A percentile compares a stretch with the other conserved stretches of the same genome.
Evolutionary conservation across 2,329 filamentous ascomycete genomes (phyloP).

Genomic region (Paecilomyces sp.): DNA sequence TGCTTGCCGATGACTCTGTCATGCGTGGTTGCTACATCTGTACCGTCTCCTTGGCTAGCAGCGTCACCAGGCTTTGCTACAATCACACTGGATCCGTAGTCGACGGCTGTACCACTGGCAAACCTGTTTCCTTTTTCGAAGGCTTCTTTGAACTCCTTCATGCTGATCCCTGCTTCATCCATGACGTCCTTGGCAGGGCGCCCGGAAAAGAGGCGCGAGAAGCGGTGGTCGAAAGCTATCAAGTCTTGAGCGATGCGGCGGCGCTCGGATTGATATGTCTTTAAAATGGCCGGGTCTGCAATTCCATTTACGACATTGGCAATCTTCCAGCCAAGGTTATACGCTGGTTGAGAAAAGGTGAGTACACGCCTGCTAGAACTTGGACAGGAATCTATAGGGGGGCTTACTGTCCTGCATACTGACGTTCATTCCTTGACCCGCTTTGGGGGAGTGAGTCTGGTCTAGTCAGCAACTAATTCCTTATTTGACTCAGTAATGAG

Average conservation of each 20-base stretch:
- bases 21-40: constrained; percentile 28
- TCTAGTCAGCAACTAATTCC: neutral
- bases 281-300: constrained; percentile 35
- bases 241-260: constrained; percentile 57
- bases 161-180: constrained; percentile 54
- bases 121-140: constrained; percentile 57
- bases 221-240: constrained; percentile 56
- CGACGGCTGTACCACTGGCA: constrained; percentile 50
- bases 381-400: neutral
- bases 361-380: neutral
- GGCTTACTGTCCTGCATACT: constrained; percentile 53
- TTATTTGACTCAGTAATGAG: constrained; percentile 62
- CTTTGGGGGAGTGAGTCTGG: constrained; percentile 2
- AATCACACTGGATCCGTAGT: constrained; percentile 52
- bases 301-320: constrained; percentile 41
- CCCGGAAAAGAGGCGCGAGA: constrained; percentile 51
- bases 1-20: constrained; percentile 14
- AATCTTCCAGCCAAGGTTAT: constrained; percentile 54
- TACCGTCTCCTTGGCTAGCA: constrained; percentile 41
- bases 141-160: constrained; percentile 56
- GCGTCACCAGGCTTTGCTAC: constrained; percentile 47
- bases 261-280: constrained; percentile 49
- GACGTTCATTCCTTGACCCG: constrained; percentile 3
- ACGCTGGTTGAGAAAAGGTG: constrained; percentile 22
- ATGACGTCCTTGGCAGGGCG: constrained; percentile 53